A percentile compares a stretch with the other conserved stretches of the same genome.
These are phyloP conservation scores for Dryas alaskensis DNA, from an alignment of 306 rosid species.

Conservation along the genomic window DNA sequence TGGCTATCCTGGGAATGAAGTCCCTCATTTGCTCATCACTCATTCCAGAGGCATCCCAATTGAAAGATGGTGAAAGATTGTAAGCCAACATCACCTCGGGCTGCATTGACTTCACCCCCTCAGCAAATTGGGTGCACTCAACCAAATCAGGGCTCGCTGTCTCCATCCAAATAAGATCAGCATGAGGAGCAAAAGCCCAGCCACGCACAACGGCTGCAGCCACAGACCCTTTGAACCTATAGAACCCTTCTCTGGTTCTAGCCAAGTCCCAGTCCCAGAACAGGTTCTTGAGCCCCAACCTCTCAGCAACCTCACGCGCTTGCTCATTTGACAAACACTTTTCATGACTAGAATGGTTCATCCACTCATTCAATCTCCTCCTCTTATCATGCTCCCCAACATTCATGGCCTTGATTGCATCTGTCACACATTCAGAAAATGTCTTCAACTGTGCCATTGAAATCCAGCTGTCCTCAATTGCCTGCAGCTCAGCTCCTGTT, in stretches of 20 bases:
- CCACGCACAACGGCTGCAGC: constrained; percentile 78
- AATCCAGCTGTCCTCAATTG: constrained; percentile 70
- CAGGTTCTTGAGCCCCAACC: constrained; percentile 54
- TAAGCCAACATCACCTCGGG: constrained; percentile 80
- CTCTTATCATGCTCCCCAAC: constrained; percentile 51
- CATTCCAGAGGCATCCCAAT: constrained; percentile 99
- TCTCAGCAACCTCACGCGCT: constrained; percentile 60
- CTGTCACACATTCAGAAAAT: constrained; percentile 65
- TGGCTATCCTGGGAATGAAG: constrained; percentile 79
- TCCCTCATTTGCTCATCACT: constrained; percentile 65
- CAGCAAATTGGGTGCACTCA: constrained; percentile 71
- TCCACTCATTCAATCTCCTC: constrained; percentile 67
- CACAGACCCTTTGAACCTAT: constrained; percentile 77
- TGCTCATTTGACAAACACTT: constrained; percentile 70
- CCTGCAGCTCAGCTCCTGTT: constrained; percentile 74
- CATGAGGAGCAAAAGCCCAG: constrained; percentile 72
- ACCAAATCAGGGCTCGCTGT: constrained; percentile 61
- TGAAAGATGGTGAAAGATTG: constrained; percentile 92
- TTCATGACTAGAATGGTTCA: constrained; percentile 40
- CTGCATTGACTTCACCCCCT: constrained; percentile 55
- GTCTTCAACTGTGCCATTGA: constrained; percentile 69
- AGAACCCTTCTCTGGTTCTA: constrained; percentile 94
- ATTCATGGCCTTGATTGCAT: constrained; percentile 54
- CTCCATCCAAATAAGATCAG: constrained; percentile 95
- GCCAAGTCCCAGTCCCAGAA: constrained; percentile 97